Conservation (phyloP, 345 rosid genomes). For the Brassica rapa region DNA sequence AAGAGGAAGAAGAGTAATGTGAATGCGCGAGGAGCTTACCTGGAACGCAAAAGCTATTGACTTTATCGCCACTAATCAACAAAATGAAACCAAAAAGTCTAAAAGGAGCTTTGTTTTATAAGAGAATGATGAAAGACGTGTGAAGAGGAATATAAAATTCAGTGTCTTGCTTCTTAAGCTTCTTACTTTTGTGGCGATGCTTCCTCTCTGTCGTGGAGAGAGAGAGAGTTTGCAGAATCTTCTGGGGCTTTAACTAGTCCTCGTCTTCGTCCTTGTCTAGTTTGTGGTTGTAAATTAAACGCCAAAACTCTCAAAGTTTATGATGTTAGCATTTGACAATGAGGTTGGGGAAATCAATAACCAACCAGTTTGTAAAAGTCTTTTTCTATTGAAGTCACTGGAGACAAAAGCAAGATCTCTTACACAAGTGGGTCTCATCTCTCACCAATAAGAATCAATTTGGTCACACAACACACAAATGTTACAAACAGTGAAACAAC, state of each 20-base stretch:
- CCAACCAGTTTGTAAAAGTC: slow-evolving; percentile 9
- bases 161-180: slow-evolving; percentile 36
- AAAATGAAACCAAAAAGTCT: slow-evolving; percentile 26
- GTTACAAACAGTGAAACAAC: slow-evolving; percentile 26
- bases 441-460: not conserved
- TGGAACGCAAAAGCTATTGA: slow-evolving; percentile 40
- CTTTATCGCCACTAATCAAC: slow-evolving; percentile 27
- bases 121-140: slow-evolving; percentile 24
- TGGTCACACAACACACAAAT: slow-evolving; percentile 27
- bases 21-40: slow-evolving; percentile 20
- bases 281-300: not conserved
- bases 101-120: not conserved
- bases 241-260: not conserved
- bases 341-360: slow-evolving; percentile 28
- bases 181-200: slow-evolving; percentile 36
- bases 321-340: not conserved
- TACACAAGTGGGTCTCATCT: slow-evolving; percentile 17
- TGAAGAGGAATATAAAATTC: slow-evolving; percentile 8
- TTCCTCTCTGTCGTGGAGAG: slow-evolving; percentile 35
- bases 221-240: slow-evolving; percentile 10
- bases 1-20: slow-evolving; percentile 7
- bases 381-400: not conserved
- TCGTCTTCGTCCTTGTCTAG: not conserved
- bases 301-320: not conserved
- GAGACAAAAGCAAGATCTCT: slow-evolving; percentile 13